Conservation (phyloP, 768 basidiomycete species). For the Dioszegia aurantiaca region DNA sequence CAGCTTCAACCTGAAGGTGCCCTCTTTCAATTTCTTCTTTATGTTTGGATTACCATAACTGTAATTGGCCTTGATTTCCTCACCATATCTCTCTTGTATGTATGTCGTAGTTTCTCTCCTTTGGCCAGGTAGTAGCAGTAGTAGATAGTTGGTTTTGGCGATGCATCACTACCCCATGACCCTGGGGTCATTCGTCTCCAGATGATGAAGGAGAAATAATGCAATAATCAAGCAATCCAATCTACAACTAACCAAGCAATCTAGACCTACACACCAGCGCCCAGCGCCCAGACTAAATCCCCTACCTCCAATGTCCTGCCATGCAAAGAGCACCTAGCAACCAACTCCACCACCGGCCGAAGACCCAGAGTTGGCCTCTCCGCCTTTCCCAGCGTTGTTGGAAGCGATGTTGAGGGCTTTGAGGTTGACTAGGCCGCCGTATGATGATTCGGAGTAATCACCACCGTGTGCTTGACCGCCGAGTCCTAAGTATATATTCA, state of each 20-base stretch:
- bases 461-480: constrained; percentile 39
- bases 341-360: constrained; percentile 29
- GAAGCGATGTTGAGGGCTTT: constrained; percentile 41
- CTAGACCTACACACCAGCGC: neutral
- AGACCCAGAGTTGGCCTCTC: constrained; percentile 34
- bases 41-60: too few relatives aligned
- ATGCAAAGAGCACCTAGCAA: neutral
- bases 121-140: too few relatives aligned
- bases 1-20: too few relatives aligned
- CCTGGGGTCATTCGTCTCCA: too few relatives aligned
- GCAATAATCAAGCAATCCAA: too few relatives aligned
- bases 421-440: constrained; percentile 37
- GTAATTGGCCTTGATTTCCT: neutral
- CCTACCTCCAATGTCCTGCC: neutral
- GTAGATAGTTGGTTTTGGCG: too few relatives aligned
- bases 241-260: too few relatives aligned
- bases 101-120: too few relatives aligned
- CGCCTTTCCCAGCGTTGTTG: constrained; percentile 42
- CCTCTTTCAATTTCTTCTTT: too few relatives aligned
- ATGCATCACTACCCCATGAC: too few relatives aligned
- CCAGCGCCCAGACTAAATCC: neutral
- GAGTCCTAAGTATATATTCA: constrained; percentile 18
- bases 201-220: too few relatives aligned
- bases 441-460: constrained; percentile 17
- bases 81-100: neutral